Evolutionary conservation across 1,284 basidiomycete genomes (phyloP).

Genomic region (Puccinia novopanici): DNA sequence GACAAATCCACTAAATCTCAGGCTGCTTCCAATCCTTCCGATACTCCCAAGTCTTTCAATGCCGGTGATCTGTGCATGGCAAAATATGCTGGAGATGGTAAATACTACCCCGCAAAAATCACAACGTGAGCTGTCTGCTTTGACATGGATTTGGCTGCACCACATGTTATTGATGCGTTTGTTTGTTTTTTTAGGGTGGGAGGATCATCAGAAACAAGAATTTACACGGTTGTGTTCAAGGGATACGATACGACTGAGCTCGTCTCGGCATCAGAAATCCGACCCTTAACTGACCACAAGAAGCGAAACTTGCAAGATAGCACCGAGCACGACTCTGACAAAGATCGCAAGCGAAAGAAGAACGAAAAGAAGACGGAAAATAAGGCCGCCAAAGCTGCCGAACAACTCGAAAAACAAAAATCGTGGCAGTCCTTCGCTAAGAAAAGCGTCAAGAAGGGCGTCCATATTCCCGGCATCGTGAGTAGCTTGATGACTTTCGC

Average conservation of each 20-base stretch:
- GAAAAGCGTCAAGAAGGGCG: constrained; percentile 92
- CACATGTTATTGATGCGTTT: too few relatives aligned
- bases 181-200: constrained; percentile 65
- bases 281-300: constrained; percentile 54
- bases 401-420: constrained; percentile 82
- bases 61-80: constrained; percentile 93
- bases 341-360: constrained; percentile 76
- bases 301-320: constrained; percentile 53
- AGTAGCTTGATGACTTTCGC: constrained; percentile 56
- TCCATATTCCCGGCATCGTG: constrained; percentile 77
- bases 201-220: constrained; percentile 78
- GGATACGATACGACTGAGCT: constrained; percentile 94
- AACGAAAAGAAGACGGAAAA: constrained; percentile 92
- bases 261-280: constrained; percentile 66
- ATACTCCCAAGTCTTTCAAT: constrained; percentile 57
- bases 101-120: constrained; percentile 89
- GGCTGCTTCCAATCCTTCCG: constrained; percentile 53
- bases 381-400: constrained; percentile 82
- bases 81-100: constrained; percentile 83
- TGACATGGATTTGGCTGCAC: not conserved
- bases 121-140: constrained; percentile 59
- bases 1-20: constrained; percentile 29
- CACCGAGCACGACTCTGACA: constrained; percentile 53
- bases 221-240: constrained; percentile 92
- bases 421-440: constrained; percentile 98